Evolutionary conservation across 805 yeast species (phyloP).

Genomic region (Kluyveromyces starmeri): DNA sequence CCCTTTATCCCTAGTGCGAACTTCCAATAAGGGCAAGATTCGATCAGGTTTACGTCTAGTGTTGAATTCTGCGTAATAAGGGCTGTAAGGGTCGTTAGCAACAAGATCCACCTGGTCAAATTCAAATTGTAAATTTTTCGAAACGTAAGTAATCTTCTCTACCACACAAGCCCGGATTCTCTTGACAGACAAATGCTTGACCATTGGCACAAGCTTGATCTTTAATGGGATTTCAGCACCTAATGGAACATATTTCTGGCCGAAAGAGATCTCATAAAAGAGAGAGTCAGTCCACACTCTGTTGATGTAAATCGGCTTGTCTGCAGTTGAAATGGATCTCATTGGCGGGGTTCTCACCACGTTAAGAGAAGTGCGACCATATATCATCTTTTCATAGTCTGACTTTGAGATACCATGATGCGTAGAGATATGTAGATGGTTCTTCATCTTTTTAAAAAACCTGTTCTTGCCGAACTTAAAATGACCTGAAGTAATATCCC

Average conservation of each 20-base stretch:
- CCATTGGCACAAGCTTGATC: slow-evolving; percentile 57
- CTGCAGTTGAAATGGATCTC: slow-evolving; percentile 33
- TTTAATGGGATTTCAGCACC: slow-evolving; percentile 53
- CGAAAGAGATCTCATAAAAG: slow-evolving; percentile 63
- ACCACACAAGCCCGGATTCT: slow-evolving; percentile 57
- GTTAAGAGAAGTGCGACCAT: slow-evolving; percentile 28
- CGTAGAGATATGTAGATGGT: slow-evolving; percentile 14
- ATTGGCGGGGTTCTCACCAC: slow-evolving; percentile 36
- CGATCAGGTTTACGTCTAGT: slow-evolving; percentile 37
- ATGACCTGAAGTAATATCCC: slow-evolving; percentile 4
- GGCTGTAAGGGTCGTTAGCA: slow-evolving; percentile 25
- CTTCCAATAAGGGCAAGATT: slow-evolving; percentile 50
- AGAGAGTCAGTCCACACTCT: slow-evolving; percentile 66
- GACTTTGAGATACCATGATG: not conserved
- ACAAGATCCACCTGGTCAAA: slow-evolving; percentile 40
- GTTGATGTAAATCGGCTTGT: slow-evolving; percentile 70
- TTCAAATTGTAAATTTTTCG: slow-evolving; percentile 45
- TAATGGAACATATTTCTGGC: slow-evolving; percentile 57
- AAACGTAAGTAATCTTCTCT: slow-evolving; percentile 56
- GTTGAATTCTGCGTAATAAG: slow-evolving; percentile 27
- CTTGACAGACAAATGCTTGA: slow-evolving; percentile 52
- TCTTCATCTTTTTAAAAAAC: slow-evolving; percentile 22
- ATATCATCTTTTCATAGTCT: slow-evolving; percentile 10
- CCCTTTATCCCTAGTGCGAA: slow-evolving; percentile 45
- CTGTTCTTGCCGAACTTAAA: slow-evolving; percentile 6